Percentiles rank a stretch among this genome's conserved stretches.
Evolutionary conservation across 2,329 filamentous ascomycete species (phyloP).

Genomic region (Cytospora piceicola): DNA sequence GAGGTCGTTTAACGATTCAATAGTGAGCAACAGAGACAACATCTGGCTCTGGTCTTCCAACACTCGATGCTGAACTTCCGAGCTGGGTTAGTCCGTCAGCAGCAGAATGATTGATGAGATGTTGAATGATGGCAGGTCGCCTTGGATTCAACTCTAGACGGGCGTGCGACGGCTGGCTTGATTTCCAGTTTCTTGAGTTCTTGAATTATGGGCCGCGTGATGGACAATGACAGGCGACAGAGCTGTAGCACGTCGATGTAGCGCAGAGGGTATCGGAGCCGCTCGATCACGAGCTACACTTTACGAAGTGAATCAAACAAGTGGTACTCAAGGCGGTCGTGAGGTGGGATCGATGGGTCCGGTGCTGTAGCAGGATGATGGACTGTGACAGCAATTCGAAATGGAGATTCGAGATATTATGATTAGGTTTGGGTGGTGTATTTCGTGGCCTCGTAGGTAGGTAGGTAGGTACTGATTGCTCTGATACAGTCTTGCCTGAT

Average conservation of each 20-base stretch:
- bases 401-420: conserved; percentile 25
- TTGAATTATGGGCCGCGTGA: not conserved
- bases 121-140: not conserved
- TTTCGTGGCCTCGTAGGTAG: conserved; percentile 17
- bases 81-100: conserved; percentile 2
- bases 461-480: conserved; percentile 3
- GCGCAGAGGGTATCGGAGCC: not conserved
- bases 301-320: not conserved
- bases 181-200: not conserved
- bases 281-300: conserved; percentile 12
- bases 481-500: not conserved
- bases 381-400: conserved; percentile 7
- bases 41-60: conserved; percentile 12
- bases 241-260: not conserved
- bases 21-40: conserved; percentile 18
- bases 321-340: conserved; percentile 6
- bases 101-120: conserved; percentile 1
- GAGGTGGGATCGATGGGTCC: conserved; percentile 4
- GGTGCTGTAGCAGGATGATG: not conserved
- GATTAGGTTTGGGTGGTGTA: conserved; percentile 14
- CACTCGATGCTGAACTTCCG: conserved; percentile 11
- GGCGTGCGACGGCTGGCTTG: not conserved
- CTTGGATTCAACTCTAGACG: not conserved
- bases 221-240: not conserved
- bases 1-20: conserved; percentile 14